Evolutionary conservation across 257 asterid species (phyloP), one percentile per base, ranked within the genome.

Genomic region (Gentiana macrophylla): DNA sequence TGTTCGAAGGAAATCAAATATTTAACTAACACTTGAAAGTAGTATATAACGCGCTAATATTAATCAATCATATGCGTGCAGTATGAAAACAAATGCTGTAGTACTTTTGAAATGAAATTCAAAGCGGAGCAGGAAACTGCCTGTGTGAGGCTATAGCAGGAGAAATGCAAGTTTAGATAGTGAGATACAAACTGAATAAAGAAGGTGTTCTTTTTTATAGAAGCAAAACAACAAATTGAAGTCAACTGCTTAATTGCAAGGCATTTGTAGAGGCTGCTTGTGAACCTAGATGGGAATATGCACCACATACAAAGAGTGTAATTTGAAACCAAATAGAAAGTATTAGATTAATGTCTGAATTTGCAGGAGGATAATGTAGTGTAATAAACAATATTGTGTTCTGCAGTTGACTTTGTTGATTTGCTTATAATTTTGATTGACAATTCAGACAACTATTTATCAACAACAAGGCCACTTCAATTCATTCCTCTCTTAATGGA

Each of bases 271-370:
- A 8, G 11, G 49, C 5, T 48, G 55, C 24, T 24, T 24, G 43
- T 59, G 72, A 43, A 62, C 38, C 65, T 66, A 35, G 72, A 57
- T 60, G 55, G 35, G 2, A 32, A 43, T 47, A 11, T 5, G 59
- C 4, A 32, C 41, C 37, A 41, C 32, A 66, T 66, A 15, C 64
- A 62, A 37, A 32, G 8, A 2, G 61, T 12, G 11, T 52, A 32
- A 61, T 12, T 9, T 3, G 37, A 11, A 3, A 37, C 2, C 12
- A n/a, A 43, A 44, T 11, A 13, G 61, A 44, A 45, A 43, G 49
- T 13, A 11, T 36, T 1, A 13, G 5, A 5, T 57, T 12, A 8
- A 2, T 3, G 15, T 5, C 36, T 15, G 48, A 55, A 37, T 12
- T 37, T 55, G 36, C 32, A 37, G 13, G 2, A 50, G 63, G 32